Evolutionary conservation across 495 filamentous ascomycete genomes (phyloP).

Genomic region (Copromyces sp.): DNA sequence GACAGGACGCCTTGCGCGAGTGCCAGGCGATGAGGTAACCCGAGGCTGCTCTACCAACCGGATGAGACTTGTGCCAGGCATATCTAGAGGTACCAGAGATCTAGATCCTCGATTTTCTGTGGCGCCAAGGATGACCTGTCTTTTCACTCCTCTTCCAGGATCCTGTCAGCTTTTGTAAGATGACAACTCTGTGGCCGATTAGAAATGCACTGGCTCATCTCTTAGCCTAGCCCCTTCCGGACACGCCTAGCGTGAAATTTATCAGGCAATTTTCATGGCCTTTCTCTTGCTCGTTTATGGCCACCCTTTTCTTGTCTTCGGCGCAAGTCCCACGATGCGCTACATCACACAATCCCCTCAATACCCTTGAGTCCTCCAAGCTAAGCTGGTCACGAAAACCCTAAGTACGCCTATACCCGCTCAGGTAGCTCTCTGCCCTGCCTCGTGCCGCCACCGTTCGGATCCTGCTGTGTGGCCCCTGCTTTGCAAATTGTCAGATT

Average conservation of each 20-base stretch:
- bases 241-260: background rate
- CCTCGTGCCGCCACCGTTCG: background rate
- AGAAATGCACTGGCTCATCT: background rate
- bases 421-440: background rate
- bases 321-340: background rate
- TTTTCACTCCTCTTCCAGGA: background rate
- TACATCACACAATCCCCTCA: background rate
- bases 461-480: background rate
- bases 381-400: background rate
- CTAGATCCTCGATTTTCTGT: background rate
- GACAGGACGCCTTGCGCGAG: background rate
- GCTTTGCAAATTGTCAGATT: background rate
- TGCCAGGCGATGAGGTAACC: background rate
- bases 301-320: background rate
- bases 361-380: background rate
- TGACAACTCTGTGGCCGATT: background rate
- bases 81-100: background rate
- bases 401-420: background rate
- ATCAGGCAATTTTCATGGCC: background rate
- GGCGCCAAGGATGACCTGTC: background rate
- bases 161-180: background rate
- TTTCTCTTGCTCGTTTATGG: background rate
- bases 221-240: background rate
- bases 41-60: background rate
- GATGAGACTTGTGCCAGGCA: background rate